Evolutionary conservation across 148 eudicot species (phyloP).

Genomic region (Nepenthes gracilis): DNA sequence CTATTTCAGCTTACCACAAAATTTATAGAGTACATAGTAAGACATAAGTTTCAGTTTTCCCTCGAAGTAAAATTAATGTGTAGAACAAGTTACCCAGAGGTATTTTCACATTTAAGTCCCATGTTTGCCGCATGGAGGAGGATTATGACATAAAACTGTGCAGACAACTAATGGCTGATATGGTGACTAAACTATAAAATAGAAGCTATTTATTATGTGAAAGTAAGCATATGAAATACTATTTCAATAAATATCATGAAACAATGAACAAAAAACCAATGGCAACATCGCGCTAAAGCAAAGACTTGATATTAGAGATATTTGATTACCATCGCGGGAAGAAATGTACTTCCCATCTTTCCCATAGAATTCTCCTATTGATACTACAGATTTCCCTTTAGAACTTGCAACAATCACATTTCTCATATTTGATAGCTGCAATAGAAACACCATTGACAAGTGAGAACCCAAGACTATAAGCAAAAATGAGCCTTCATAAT

Average conservation of each 20-base stretch:
- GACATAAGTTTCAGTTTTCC: too few relatives aligned
- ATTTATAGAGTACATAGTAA: too few relatives aligned
- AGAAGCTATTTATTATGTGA: too few relatives aligned
- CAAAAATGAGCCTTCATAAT: neutral
- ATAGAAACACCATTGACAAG: slow-evolving; percentile 3
- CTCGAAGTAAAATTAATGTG: too few relatives aligned
- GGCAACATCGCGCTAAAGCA: neutral
- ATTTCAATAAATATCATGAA: neutral
- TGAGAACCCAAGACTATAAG: neutral
- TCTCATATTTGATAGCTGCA: slow-evolving; percentile 54
- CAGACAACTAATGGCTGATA: too few relatives aligned
- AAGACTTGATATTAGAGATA: slow-evolving; percentile 4
- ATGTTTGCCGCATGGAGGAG: too few relatives aligned
- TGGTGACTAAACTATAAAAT: too few relatives aligned
- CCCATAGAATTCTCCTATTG: slow-evolving; percentile 34
- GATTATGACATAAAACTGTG: too few relatives aligned
- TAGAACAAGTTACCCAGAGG: too few relatives aligned
- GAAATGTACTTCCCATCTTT: slow-evolving; percentile 41
- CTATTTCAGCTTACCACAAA: too few relatives aligned
- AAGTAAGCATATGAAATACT: too few relatives aligned
- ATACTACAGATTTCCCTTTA: slow-evolving; percentile 26
- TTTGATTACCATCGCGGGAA: slow-evolving; percentile 27
- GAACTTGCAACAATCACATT: slow-evolving; percentile 31
- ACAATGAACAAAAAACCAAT: neutral
- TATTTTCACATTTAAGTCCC: too few relatives aligned